These are phyloP conservation scores for Suillus variegatus DNA, from an alignment of 768 basidiomycete species.

Conservation along the genomic window DNA sequence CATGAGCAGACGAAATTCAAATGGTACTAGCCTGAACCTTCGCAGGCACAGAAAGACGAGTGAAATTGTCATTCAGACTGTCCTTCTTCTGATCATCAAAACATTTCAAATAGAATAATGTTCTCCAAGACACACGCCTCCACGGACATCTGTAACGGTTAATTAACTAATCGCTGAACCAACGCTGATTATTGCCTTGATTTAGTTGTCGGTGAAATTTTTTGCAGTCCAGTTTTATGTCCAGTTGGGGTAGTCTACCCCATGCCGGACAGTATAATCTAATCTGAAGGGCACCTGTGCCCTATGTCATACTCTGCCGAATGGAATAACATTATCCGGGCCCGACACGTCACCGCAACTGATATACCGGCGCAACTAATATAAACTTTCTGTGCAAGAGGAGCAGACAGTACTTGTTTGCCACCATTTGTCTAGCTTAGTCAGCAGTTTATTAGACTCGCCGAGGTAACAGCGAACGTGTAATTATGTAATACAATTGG, in stretches of 20 bases:
- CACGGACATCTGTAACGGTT: neutral
- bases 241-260: too few species aligned
- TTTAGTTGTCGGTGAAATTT: too few species aligned
- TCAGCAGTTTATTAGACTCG: neutral
- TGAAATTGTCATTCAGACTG: neutral
- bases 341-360: too few species aligned
- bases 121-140: neutral
- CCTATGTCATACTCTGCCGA: too few species aligned
- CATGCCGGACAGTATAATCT: neutral
- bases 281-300: neutral
- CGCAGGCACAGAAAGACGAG: neutral
- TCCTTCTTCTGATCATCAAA: neutral
- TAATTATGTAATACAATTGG: too few species aligned
- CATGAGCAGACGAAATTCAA: neutral
- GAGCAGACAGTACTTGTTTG: neutral
- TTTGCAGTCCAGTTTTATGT: too few species aligned
- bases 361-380: too few species aligned
- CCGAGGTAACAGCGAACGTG: too few species aligned
- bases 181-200: too few species aligned
- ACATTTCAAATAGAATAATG: neutral
- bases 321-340: too few species aligned
- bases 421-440: slow-evolving; percentile 32
- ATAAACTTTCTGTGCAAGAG: too few species aligned
- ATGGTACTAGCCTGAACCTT: neutral
- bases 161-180: too few species aligned